Evolutionary conservation across 2,329 filamentous ascomycete genomes (phyloP), one percentile per base, ranked within the genome.

Genomic region (Sporothrix protearum): DNA sequence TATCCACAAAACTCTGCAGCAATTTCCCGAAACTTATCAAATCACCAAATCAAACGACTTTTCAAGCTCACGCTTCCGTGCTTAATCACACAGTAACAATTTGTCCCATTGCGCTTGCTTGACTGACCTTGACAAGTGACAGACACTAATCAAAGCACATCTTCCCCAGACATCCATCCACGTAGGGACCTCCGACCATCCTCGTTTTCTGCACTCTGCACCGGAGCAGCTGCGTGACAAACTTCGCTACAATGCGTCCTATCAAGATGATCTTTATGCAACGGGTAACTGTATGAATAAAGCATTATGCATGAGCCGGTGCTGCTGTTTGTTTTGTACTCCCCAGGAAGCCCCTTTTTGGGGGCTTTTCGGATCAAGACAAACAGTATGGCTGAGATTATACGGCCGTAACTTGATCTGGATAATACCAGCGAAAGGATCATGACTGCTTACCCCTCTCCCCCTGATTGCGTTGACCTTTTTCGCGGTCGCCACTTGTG

Each of bases 391-490:
- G 79, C 79, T 81, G 79, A 81, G 79, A 81, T 77, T 75, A 81
- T 78, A 81, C 79, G 79, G 79, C 78, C 72, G 73, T 75, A 80
- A 81, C 79, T 80, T 80, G 79, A 81, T 79, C 71, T 73, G 71
- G 71, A 73, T 73, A 71, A 71, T 71, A 73, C 71, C 71, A 73
- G 94, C 94, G 94, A 94, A 96, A 97, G 94, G 91, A 97, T 96
- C 93, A 96, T 97, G 93, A 93, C 96, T 97, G 93, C 92, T 87
- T 87, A 87, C 80, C 55, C 77, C 79, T 80, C 77, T 78, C 71
- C 76, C 75, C 80, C 79, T 71, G 76, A 19, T 75, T 77, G 72
- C 19, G n/a, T 47, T 51, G 16, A n/a, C 22, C 12, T 33, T 1
- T 16, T n/a, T 16, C 22, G 19, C 28, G 19, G 22, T 33, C 45